Base-by-base conservation (phyloP, 179 eudicot species). In the Drosera spatulata region DNA sequence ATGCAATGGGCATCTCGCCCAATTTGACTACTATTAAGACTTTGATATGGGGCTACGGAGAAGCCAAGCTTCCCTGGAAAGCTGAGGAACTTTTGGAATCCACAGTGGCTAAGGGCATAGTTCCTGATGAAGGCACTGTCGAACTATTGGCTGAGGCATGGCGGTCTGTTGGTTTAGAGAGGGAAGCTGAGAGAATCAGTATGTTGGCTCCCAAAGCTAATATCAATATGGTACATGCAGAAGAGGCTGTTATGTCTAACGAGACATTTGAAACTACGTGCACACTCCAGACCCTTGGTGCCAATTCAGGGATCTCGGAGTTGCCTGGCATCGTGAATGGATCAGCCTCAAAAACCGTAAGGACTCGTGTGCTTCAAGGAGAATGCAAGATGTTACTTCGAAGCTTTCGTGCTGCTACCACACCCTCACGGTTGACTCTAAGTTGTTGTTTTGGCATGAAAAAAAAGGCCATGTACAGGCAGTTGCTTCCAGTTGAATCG, bases 21-120 rank as follows among this genome's bases (percentile, higher is more conserved):
- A 73, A 83, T 73, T 66, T 81, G 66, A 87, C 73, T 68, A 85
- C 96, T 41, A 85, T 88, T 50, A 85, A 88, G 73, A 85, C 89
- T 5, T 66, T 85, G 8, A 82, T 93, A 51, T 86, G 99, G 99
- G 99, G 99, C 4, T 89, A 66, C 61, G 83, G 86, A 58, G 99
- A 93, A 74, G 91, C 88, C 2, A 84, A 77, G 71, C 95, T 79
- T 67, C 96, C 96, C 2, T 85, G 85, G 99, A 84, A 88, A 70
- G 93, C 86, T 0, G 95, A 93, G 69, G 99, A 88, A 57, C 39
- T 86, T 45, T 75, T 93, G 10, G 74, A 71, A 39, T 56, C 66
- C 38, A 86, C 89, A 96, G 72, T 71, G 70, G 75, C 72, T 15
- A 84, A 56, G 42, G 82, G 88, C 5, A 70, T 89, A 13, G 8